Evolutionary conservation across 148 eudicot genomes (phyloP), one percentile per base, ranked within the genome.

Genomic region (Mesembryanthemum crystallinum): DNA sequence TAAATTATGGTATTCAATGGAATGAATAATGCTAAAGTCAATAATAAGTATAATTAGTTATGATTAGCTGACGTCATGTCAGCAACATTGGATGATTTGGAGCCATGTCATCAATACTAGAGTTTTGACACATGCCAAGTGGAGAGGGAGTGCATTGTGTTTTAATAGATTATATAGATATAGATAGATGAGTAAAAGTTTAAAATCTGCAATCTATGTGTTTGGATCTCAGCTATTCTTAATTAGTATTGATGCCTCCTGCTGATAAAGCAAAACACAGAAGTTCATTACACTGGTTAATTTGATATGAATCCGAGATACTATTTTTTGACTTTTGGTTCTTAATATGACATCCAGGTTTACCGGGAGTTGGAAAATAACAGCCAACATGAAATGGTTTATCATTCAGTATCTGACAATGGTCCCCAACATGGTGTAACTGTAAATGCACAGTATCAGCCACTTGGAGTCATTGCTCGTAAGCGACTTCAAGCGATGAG

Each of bases 401-500:
- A 92, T 80, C 89, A 84, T 81, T 89, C 98, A 67, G 74, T 73
- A 78, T 86, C 91, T 43, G 77, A 55, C 35, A 73, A 47, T 30
- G 89, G 85, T 23, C 91, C 87, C 74, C 84, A 91, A 78, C 94
- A 92, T 76, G 92, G 90, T 13, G 73, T 82, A 69, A 90, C 93
- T 30, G 91, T 96, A 78, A 91, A 82, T 78, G 87, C 85, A 59
- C 92, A 61, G 21, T 92, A 91, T 84, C 89, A 86, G 73, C 88
- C 98, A 57, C 69, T 96, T 73, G 91, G 82, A 72, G 82, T 82
- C 77, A 88, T 96, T 81, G 89, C 92, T 77, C 87, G 87, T 76
- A 96, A 88, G 74, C 91, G 99, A 67, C 89, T 96, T 76, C 75
- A 87, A 76, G 97, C 99, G 82, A 84, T 93, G 83, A 96, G 84